phyloP scores from a whole-genome alignment of 352 stramenopile genomes.

The Phytophthora macrochlamydospora region DNA sequence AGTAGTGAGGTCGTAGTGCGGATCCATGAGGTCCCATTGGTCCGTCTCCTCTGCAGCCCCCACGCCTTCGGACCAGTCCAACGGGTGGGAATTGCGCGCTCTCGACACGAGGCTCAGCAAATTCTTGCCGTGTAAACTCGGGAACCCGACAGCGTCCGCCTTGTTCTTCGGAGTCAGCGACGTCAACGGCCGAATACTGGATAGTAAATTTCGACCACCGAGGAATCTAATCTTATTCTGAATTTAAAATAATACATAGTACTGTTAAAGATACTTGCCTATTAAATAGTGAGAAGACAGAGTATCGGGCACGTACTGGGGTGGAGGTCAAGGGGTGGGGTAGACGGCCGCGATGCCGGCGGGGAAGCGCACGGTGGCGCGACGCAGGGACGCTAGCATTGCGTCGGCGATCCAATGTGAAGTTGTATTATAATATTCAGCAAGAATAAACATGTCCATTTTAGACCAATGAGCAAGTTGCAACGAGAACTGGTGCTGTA shows the following conservation, averaged over 20 bases:
- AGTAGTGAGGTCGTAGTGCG: conserved; percentile 85
- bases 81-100: conserved; percentile 49
- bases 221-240: not conserved
- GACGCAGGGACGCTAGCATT: conserved; percentile 7
- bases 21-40: conserved; percentile 77
- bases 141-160: conserved; percentile 8
- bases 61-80: conserved; percentile 71
- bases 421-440: not conserved
- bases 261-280: not conserved
- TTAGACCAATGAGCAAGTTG: too few species aligned
- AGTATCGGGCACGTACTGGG: not conserved
- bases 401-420: not conserved
- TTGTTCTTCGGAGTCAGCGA: conserved; percentile 20
- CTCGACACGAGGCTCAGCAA: conserved; percentile 65
- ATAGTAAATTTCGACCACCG: not conserved
- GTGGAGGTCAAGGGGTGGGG: not conserved
- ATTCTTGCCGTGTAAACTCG: conserved; percentile 70
- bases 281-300: not conserved
- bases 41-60: conserved; percentile 40
- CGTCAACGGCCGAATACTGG: conserved; percentile 18
- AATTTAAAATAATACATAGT: not conserved
- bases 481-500: too few species aligned
- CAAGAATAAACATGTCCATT: too few species aligned
- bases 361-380: conserved; percentile 4
- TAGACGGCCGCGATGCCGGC: not conserved